Percentiles rank a stretch among this genome's conserved stretches.
Conservation (phyloP, 2,329 filamentous ascomycete species). For the Huntiella moniliformis region DNA sequence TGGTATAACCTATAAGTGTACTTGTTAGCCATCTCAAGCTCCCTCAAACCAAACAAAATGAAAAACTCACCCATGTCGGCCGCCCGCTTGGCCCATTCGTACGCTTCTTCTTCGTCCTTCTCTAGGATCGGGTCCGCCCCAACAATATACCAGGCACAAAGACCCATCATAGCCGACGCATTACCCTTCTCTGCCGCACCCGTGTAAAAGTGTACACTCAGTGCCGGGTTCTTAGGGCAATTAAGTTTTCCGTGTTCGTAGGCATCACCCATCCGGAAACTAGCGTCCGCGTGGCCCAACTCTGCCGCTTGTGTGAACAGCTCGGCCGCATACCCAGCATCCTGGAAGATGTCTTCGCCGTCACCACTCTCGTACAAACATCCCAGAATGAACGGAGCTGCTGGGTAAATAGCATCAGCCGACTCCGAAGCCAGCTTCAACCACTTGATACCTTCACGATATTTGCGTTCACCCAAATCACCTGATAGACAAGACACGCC, state of each 20-base stretch:
- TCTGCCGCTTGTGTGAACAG: slow-evolving; percentile 89
- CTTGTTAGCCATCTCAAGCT: not conserved
- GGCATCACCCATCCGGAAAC: slow-evolving; percentile 78
- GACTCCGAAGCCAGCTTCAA: slow-evolving; percentile 81
- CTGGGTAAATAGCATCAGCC: slow-evolving; percentile 80
- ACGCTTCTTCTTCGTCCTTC: slow-evolving; percentile 89
- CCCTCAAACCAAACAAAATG: not conserved
- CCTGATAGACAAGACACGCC: slow-evolving; percentile 79
- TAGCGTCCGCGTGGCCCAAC: slow-evolving; percentile 71
- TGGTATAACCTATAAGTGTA: slow-evolving; percentile 35
- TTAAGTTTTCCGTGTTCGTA: slow-evolving; percentile 82
- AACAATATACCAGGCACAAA: slow-evolving; percentile 97
- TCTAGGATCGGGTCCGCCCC: slow-evolving; percentile 82
- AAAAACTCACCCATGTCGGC: slow-evolving; percentile 58
- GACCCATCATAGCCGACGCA: slow-evolving; percentile 83
- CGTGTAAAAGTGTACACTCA: slow-evolving; percentile 96
- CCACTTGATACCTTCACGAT: slow-evolving; percentile 90
- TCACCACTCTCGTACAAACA: slow-evolving; percentile 82
- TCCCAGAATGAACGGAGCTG: slow-evolving; percentile 78
- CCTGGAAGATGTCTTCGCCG: slow-evolving; percentile 82
- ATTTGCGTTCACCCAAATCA: slow-evolving; percentile 72
- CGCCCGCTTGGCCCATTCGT: slow-evolving; percentile 81
- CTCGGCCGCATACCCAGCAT: slow-evolving; percentile 78
- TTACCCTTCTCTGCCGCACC: slow-evolving; percentile 72
- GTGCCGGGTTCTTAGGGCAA: slow-evolving; percentile 75